A percentile compares a stretch with the other conserved stretches of the same genome.
Conservation (phyloP, 1,284 basidiomycete species). For the Cutaneotrichosporon cyanovorans region DNA sequence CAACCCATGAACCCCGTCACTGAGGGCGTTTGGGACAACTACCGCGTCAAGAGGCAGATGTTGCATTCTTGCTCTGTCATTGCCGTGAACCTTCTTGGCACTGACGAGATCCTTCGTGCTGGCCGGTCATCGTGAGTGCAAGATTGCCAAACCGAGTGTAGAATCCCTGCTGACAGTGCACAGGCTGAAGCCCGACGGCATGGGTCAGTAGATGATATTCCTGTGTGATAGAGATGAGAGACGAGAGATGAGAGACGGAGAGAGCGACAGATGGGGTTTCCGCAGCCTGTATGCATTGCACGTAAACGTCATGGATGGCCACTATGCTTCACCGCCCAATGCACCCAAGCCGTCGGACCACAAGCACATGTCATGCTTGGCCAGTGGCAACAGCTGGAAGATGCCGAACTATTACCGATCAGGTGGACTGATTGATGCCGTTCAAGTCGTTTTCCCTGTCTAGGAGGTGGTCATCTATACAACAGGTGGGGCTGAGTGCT, state of each 20-base stretch:
- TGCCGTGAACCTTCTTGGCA: slow-evolving; percentile 88
- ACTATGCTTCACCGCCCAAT: too few relatives aligned
- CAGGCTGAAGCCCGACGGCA: slow-evolving; percentile 4
- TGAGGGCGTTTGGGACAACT: slow-evolving; percentile 98
- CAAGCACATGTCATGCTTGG: too few relatives aligned
- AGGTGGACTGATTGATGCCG: too few relatives aligned
- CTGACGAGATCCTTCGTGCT: slow-evolving; percentile 90
- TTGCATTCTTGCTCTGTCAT: slow-evolving; percentile 96
- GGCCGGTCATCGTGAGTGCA: slow-evolving; percentile 66
- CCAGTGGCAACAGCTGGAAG: too few relatives aligned
- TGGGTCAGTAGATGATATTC: neutral
- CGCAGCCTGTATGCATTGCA: slow-evolving; percentile 9
- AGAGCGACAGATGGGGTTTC: neutral
- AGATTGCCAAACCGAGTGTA: neutral
- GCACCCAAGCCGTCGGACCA: too few relatives aligned
- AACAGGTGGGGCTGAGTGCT: too few relatives aligned
- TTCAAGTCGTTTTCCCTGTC: too few relatives aligned
- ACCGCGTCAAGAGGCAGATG: slow-evolving; percentile 97
- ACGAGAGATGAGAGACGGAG: neutral
- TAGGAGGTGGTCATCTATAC: too few relatives aligned
- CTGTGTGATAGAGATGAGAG: slow-evolving; percentile 1
- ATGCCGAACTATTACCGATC: too few relatives aligned
- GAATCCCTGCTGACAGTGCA: neutral
- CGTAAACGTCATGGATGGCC: neutral
- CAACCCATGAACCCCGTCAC: slow-evolving; percentile 94